Evolutionary conservation across 129 eudicot genomes (phyloP), one percentile per base, ranked within the genome.

Genomic region (Escallonia herrerae): DNA sequence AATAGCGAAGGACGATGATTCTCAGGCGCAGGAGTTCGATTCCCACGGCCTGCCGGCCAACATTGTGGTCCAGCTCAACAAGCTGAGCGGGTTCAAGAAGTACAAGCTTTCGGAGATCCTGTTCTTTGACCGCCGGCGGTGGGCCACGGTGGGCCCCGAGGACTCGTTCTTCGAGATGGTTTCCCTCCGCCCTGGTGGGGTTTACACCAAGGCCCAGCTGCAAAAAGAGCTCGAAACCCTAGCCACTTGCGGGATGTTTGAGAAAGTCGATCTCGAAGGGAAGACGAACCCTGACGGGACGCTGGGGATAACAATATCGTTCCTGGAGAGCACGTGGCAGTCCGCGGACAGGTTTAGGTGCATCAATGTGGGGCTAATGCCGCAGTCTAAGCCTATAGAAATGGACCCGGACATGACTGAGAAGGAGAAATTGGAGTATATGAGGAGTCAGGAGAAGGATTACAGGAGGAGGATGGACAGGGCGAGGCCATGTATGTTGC

Each of bases 271-370:
- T 66, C 22, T 93, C 22, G 91, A 88, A 10, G 84, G 72, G 6
- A 88, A 83, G 12, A 80, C 96, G 2, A 93, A 93, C 13, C 89
- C 96, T 0, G 96, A 93, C 40, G 98, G 98, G 3, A 76, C 96
- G 0, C 50, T 93, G 0, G 85, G 74, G 8, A 44, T 88, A 3
- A 80, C 76, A 0, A 74, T 88, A 33, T 74, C 83, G 2, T 88
- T 93, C 44, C 45, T 68, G 0, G 96, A 93, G 59, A 73, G 84
- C 3, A 85, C 91, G 3, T 93, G 98, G 98, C 81, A 77, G 56
- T 71, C 81, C 7, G 89, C 89, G 2, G 82, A 88, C 53, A 65
- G 58, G 43, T 85, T 88, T 67, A 79, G 73, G 79, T 93, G 95
- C 40, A 93, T 88, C 44, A 88, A 86, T 67, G 98, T 93, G 9